Conservation (phyloP, 805 yeast species). For the Wickerhamiella allomyrinae region DNA sequence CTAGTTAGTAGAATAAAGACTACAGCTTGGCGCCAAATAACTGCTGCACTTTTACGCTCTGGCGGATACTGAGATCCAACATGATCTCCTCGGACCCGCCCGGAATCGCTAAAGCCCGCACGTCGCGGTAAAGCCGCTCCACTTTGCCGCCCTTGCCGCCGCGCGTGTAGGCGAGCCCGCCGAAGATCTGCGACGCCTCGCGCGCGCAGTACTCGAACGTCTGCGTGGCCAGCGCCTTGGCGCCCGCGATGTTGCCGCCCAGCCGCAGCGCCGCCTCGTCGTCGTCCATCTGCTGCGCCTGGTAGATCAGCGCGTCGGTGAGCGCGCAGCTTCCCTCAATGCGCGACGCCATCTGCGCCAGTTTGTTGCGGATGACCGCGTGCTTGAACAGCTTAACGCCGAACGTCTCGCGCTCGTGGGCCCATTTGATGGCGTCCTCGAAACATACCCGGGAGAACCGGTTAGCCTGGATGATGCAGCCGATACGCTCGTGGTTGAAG, state of each 20-base stretch:
- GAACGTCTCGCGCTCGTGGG: conserved; percentile 31
- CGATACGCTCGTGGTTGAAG: conserved; percentile 33
- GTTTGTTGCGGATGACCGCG: conserved; percentile 30
- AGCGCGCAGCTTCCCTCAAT: conserved; percentile 30
- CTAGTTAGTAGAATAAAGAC: not conserved
- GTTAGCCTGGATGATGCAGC: conserved; percentile 29
- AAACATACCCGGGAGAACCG: conserved; percentile 30
- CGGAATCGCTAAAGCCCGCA: conserved; percentile 32
- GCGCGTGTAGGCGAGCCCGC: conserved; percentile 30
- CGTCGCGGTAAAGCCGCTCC: conserved; percentile 32
- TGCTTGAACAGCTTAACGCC: conserved; percentile 31
- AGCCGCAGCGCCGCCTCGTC: conserved; percentile 29
- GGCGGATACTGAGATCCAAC: conserved; percentile 30
- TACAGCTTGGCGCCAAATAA: conserved; percentile 27
- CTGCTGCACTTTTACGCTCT: conserved; percentile 29
- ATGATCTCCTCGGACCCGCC: conserved; percentile 35
- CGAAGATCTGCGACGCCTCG: conserved; percentile 32
- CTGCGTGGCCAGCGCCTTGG: conserved; percentile 30
- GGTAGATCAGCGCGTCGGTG: conserved; percentile 27
- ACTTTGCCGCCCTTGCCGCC: conserved; percentile 33
- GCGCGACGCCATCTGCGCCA: conserved; percentile 30
- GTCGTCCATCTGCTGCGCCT: conserved; percentile 24
- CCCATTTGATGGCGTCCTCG: conserved; percentile 31
- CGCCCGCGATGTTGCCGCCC: conserved; percentile 33
- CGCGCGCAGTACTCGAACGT: conserved; percentile 31